These are phyloP conservation scores for Coemansia sp. DNA, from an alignment of 192 early-diverging fungal genomes.

Conservation along the genomic window DNA sequence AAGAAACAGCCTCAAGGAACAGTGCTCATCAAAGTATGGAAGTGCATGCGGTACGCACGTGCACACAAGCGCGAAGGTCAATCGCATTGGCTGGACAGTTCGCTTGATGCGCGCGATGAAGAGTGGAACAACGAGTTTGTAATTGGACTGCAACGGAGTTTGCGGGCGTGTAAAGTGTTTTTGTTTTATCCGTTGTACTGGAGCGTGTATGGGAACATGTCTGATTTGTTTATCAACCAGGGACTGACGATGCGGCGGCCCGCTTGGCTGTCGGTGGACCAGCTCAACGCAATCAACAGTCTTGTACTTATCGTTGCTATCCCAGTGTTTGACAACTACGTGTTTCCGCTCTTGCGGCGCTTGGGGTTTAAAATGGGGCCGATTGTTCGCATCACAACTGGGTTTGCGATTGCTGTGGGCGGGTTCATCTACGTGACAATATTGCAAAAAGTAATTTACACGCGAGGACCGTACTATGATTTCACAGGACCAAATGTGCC, in stretches of 20 bases:
- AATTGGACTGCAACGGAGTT: constrained; percentile 56
- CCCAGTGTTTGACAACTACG: constrained; percentile 47
- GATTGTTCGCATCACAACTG: constrained; percentile 55
- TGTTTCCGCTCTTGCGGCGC: constrained; percentile 52
- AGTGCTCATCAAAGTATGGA: constrained; percentile 52
- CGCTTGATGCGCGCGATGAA: constrained; percentile 48
- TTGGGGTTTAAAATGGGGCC: constrained; percentile 43
- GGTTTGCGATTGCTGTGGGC: constrained; percentile 47
- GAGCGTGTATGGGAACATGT: constrained; percentile 59
- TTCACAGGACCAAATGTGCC: constrained; percentile 29
- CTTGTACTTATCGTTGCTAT: constrained; percentile 52
- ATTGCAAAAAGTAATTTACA: constrained; percentile 54
- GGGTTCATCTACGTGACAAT: constrained; percentile 54
- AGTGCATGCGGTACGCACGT: constrained; percentile 46
- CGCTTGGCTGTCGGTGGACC: constrained; percentile 32
- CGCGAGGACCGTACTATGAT: constrained; percentile 36
- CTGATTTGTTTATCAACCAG: constrained; percentile 58
- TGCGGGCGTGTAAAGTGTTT: constrained; percentile 64
- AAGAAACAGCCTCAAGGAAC: constrained; percentile 62
- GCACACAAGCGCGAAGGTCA: constrained; percentile 14
- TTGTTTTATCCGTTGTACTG: constrained; percentile 68
- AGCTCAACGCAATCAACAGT: constrained; percentile 51
- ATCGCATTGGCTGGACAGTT: constrained; percentile 41
- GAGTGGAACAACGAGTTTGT: constrained; percentile 68
- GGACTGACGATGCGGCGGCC: constrained; percentile 23